Conservation (phyloP, 2,329 filamentous ascomycete species). For the Scedosporium dehoogii region DNA sequence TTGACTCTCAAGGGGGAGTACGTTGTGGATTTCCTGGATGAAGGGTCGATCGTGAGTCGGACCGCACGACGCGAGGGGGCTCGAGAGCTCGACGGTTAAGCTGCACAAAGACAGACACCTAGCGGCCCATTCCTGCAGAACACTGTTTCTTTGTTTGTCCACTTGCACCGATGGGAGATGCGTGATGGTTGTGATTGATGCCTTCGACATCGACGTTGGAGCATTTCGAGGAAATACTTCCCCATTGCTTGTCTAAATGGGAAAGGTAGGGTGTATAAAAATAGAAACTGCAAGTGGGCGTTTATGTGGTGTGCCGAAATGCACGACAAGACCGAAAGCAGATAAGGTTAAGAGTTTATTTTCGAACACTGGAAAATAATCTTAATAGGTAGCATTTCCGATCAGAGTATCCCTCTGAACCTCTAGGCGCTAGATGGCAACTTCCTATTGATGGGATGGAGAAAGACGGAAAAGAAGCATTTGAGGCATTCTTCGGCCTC, state of each 20-base stretch:
- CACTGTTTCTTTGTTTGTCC: not conserved
- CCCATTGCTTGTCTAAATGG: not conserved
- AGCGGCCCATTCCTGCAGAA: not conserved
- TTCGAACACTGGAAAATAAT: not conserved
- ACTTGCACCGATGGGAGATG: not conserved
- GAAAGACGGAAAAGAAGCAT: not conserved
- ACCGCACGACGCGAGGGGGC: not conserved
- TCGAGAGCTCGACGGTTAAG: not conserved
- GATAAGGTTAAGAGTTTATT: not conserved
- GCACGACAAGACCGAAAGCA: not conserved
- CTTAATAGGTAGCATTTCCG: not conserved
- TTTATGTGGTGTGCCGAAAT: no score
- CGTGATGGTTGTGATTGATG: not conserved
- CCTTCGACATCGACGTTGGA: not conserved
- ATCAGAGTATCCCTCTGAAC: not conserved
- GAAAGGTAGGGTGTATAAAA: not conserved
- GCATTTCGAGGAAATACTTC: not conserved
- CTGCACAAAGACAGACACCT: not conserved
- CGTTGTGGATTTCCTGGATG: not conserved
- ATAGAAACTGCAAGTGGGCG: not conserved
- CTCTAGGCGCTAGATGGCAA: not conserved
- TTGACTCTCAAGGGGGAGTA: not conserved
- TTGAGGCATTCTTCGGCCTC: not conserved
- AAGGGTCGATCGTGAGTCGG: constrained; percentile 1
- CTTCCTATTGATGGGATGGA: not conserved